These are phyloP conservation scores for Colletotrichum tanaceti DNA, from an alignment of 2,329 filamentous ascomycete genomes.

Conservation along the genomic window DNA sequence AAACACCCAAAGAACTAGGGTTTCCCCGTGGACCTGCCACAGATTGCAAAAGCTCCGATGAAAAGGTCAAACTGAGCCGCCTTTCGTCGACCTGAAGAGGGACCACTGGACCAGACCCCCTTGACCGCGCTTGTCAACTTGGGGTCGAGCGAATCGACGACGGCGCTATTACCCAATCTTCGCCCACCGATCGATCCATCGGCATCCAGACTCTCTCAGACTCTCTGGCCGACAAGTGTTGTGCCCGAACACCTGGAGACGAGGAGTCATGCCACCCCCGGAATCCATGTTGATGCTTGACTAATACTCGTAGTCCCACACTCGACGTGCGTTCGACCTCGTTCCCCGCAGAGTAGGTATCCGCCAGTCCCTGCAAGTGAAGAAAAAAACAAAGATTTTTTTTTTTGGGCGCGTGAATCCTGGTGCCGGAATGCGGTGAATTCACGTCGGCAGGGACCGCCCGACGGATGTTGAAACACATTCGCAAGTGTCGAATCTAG, in stretches of 20 bases:
- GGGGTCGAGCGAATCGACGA: not conserved
- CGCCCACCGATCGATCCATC: not conserved
- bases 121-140: too few species aligned
- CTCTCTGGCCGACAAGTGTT: not conserved
- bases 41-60: not conserved
- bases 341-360: not conserved
- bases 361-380: constrained; percentile 9
- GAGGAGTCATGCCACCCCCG: constrained; percentile 17
- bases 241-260: not conserved
- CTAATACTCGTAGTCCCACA: constrained; percentile 30
- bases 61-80: constrained; percentile 27
- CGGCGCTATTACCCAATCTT: constrained; percentile 24
- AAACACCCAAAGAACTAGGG: not conserved
- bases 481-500: not conserved
- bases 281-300: constrained; percentile 13
- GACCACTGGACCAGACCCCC: too few species aligned
- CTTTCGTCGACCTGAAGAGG: too few species aligned
- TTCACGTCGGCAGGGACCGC: constrained; percentile 18
- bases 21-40: not conserved
- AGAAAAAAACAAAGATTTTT: not conserved
- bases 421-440: not conserved
- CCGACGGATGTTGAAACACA: not conserved
- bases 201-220: constrained; percentile 11
- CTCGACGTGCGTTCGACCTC: not conserved
- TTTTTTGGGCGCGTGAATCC: not conserved